phyloP scores from a whole-genome alignment of 2,329 filamentous ascomycete species.

The Nigrospora oryzae region DNA sequence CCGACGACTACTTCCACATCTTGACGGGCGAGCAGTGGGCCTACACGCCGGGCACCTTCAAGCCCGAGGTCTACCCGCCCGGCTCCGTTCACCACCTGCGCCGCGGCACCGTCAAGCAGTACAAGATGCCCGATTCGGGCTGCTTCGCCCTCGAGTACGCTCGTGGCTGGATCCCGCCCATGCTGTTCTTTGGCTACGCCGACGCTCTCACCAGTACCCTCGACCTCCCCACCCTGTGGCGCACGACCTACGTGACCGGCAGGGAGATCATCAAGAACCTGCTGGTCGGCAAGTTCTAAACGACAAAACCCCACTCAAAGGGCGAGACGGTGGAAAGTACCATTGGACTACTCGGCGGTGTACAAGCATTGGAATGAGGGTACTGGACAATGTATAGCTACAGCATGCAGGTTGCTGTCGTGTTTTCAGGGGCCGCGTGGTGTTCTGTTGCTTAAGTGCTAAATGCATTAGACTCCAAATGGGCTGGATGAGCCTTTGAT shows the following conservation, averaged over 20 bases:
- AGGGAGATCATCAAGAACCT: constrained; percentile 71
- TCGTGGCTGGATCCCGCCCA: constrained; percentile 83
- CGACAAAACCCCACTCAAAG: too few relatives aligned
- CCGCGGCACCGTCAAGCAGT: constrained; percentile 71
- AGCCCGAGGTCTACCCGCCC: constrained; percentile 60
- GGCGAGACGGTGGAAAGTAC: not conserved
- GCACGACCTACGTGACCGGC: constrained; percentile 65
- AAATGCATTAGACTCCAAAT: too few relatives aligned
- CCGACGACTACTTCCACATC: constrained; percentile 94
- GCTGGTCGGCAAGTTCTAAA: constrained; percentile 60
- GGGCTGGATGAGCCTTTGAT: too few relatives aligned
- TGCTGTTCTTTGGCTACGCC: constrained; percentile 84
- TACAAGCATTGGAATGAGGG: too few relatives aligned
- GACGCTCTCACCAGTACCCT: constrained; percentile 74
- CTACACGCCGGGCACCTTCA: constrained; percentile 60
- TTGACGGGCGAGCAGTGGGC: constrained; percentile 69
- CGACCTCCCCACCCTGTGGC: constrained; percentile 78
- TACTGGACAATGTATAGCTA: too few relatives aligned
- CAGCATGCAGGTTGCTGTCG: too few relatives aligned
- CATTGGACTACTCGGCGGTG: not conserved
- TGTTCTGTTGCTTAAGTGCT: too few relatives aligned
- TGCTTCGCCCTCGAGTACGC: constrained; percentile 83
- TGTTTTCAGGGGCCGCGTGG: too few relatives aligned
- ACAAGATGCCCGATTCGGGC: constrained; percentile 61
- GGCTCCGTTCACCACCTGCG: constrained; percentile 65